Percentiles rank a stretch among this genome's conserved stretches.
phyloP scores from a whole-genome alignment of 2,329 filamentous ascomycete species.

The Aspergillus puulaauensis region DNA sequence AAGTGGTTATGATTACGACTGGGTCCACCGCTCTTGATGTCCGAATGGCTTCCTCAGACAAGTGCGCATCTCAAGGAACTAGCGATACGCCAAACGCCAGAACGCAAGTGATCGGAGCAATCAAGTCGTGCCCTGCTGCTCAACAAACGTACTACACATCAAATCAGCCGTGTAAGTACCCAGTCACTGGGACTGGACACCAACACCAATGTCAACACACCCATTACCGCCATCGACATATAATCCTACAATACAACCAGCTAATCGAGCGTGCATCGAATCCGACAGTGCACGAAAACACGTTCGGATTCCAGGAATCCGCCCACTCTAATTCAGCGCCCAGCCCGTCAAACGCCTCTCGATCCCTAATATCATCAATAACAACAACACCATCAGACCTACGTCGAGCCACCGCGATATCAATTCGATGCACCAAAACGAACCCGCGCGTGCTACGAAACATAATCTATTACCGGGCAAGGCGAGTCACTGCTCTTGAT shows the following conservation, averaged over 20 bases:
- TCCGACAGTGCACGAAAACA: neutral
- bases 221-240: neutral
- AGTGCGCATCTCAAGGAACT: no score
- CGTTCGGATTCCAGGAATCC: no score
- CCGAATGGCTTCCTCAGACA: neutral
- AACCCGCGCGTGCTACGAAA: neutral
- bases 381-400: neutral
- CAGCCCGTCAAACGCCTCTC: neutral
- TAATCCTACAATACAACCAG: neutral
- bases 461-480: neutral
- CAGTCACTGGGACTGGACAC: neutral
- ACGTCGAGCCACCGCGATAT: neutral
- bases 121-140: neutral
- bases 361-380: neutral
- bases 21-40: constrained; percentile 18
- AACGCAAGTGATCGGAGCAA: neutral
- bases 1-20: constrained; percentile 19
- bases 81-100: neutral
- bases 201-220: neutral
- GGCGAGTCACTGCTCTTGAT: neutral
- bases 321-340: no score
- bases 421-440: neutral
- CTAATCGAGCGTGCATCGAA: neutral
- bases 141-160: neutral
- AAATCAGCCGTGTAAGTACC: neutral